Conservation (phyloP, 2,329 filamentous ascomycete genomes). For the Ilyonectria robusta region DNA sequence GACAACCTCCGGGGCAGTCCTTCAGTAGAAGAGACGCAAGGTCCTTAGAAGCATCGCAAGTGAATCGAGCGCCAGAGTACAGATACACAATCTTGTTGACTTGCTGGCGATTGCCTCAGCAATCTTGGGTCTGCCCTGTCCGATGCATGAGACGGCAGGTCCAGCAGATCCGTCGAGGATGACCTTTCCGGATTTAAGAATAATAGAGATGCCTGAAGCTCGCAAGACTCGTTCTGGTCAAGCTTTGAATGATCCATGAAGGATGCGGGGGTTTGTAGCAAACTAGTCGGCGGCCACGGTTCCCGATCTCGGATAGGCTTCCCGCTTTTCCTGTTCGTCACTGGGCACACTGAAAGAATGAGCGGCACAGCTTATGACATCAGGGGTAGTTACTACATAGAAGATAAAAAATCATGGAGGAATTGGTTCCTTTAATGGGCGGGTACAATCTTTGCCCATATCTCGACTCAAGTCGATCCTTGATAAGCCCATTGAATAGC, state of each 20-base stretch:
- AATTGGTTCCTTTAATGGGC: too few relatives aligned
- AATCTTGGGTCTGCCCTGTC: conserved; percentile 11
- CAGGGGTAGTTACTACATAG: too few relatives aligned
- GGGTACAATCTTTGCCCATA: too few relatives aligned
- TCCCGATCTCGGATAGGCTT: not conserved
- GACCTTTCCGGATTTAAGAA: conserved; percentile 5
- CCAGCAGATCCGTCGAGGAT: conserved; percentile 16
- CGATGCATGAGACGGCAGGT: conserved; percentile 15
- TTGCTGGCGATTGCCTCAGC: conserved; percentile 20
- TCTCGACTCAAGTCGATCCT: too few relatives aligned
- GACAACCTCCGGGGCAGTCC: conserved; percentile 36
- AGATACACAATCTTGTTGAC: conserved; percentile 28
- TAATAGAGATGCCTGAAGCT: conserved; percentile 10
- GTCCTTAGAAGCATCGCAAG: conserved; percentile 45
- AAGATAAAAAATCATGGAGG: too few relatives aligned
- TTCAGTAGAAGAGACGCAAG: conserved; percentile 48
- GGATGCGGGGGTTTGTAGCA: conserved; percentile 7
- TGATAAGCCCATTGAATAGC: too few relatives aligned
- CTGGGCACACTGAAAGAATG: too few relatives aligned
- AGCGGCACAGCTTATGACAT: too few relatives aligned
- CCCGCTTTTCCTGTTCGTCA: too few relatives aligned
- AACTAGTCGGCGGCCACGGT: conserved; percentile 2
- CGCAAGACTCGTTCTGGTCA: conserved; percentile 9
- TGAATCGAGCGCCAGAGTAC: conserved; percentile 35
- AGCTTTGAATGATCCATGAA: conserved; percentile 4